Conservation (phyloP, 371 early-diverging fungal species). For the Mucor ambiguus region DNA sequence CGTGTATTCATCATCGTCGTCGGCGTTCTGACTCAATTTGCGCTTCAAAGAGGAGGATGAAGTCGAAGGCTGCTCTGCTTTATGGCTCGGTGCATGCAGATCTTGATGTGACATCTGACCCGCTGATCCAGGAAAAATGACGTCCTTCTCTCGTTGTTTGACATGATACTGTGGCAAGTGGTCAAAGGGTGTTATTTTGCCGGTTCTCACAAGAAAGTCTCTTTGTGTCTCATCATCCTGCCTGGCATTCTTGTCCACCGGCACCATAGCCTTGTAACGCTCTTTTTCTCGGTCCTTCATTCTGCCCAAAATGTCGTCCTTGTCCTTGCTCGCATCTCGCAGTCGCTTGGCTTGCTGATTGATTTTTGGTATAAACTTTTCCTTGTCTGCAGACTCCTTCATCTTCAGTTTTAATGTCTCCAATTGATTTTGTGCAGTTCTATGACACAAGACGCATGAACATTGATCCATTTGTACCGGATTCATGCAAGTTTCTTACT, state of each 20-base stretch:
- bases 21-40: background rate
- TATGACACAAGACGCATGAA: conserved; percentile 9
- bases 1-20: conserved; percentile 28
- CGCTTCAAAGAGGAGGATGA: background rate
- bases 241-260: conserved; percentile 20
- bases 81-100: conserved; percentile 17
- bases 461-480: background rate
- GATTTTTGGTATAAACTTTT: conserved; percentile 28
- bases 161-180: conserved; percentile 38
- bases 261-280: background rate
- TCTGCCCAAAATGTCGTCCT: conserved; percentile 50
- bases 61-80: conserved; percentile 11
- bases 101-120: conserved; percentile 29
- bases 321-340: conserved; percentile 42
- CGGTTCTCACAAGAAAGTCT: conserved; percentile 72
- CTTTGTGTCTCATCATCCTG: conserved; percentile 55
- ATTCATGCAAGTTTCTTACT: conserved; percentile 20
- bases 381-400: conserved; percentile 32
- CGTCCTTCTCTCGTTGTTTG: background rate
- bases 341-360: conserved; percentile 44
- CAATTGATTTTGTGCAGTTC: conserved; percentile 37
- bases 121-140: conserved; percentile 16
- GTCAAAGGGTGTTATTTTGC: conserved; percentile 81
- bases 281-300: conserved; percentile 36
- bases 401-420: conserved; percentile 40